A percentile compares a stretch with the other conserved stretches of the same genome.
phyloP scores from a whole-genome alignment of 108 stramenopile genomes.

The Pseudonitzschia pungens region DNA sequence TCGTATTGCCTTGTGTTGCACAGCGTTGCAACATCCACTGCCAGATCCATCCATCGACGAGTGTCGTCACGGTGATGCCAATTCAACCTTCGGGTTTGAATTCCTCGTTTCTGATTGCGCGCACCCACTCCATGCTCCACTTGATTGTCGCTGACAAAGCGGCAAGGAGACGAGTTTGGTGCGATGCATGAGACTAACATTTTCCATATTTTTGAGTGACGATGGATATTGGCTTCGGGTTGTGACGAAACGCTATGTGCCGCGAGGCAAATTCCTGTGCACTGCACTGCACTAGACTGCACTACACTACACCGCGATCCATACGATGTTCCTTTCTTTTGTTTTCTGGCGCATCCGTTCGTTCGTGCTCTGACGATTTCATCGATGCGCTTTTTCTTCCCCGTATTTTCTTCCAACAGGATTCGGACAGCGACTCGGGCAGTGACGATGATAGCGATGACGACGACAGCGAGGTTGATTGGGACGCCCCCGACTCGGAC shows the following conservation, averaged over 20 bases:
- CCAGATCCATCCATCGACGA: not conserved
- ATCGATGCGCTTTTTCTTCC: not conserved
- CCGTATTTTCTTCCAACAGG: constrained; percentile 12
- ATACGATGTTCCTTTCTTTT: too few species aligned
- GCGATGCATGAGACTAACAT: constrained; percentile 80
- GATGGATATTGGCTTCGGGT: too few species aligned
- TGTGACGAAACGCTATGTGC: not conserved
- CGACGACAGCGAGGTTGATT: constrained; percentile 52
- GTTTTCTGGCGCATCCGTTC: not conserved
- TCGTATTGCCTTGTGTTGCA: not conserved
- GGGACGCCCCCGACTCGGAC: constrained; percentile 49
- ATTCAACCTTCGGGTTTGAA: constrained; percentile 60
- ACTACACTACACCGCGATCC: too few species aligned
- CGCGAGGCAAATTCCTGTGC: too few species aligned
- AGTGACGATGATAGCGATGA: constrained; percentile 31
- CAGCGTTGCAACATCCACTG: not conserved
- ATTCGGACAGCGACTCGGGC: constrained; percentile 27
- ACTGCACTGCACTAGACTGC: too few species aligned
- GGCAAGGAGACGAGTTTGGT: constrained; percentile 39
- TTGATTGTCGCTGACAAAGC: constrained; percentile 82
- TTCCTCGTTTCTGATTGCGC: constrained; percentile 98
- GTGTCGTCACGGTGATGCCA: constrained; percentile 64
- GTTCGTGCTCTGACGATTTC: not conserved
- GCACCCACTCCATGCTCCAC: constrained; percentile 28
- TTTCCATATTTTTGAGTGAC: constrained; percentile 31